Percentiles rank a stretch among this genome's conserved stretches.
These are phyloP conservation scores for Pluteus cervinus DNA, from an alignment of 768 basidiomycete species.

Conservation along the genomic window DNA sequence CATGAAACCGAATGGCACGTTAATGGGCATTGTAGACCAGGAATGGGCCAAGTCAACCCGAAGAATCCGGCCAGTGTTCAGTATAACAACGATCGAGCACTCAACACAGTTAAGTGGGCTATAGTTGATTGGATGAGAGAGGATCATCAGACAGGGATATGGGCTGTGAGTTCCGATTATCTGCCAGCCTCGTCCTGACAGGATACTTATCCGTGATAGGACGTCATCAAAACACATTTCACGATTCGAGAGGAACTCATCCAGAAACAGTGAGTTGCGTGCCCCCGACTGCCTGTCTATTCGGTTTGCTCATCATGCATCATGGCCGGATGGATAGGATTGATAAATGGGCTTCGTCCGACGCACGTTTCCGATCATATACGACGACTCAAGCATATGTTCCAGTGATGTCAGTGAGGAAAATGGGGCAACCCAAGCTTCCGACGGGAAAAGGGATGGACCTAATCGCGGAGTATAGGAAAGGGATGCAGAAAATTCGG, in stretches of 20 bases:
- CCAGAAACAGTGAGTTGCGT: slow-evolving; percentile 30
- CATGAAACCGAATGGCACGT: slow-evolving; percentile 2
- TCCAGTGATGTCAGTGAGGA: background rate
- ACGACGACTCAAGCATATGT: slow-evolving; percentile 1
- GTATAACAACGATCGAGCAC: slow-evolving; percentile 39
- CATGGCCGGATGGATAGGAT: background rate
- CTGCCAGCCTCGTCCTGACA: slow-evolving; percentile 1
- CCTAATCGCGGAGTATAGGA: slow-evolving; percentile 30
- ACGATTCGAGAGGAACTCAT: slow-evolving; percentile 33
- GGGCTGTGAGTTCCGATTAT: slow-evolving; percentile 32
- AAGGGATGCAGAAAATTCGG: slow-evolving; percentile 26
- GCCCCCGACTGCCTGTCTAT: background rate
- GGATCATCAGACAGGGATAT: slow-evolving; percentile 33
- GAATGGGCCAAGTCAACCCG: slow-evolving; percentile 35
- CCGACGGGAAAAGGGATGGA: slow-evolving; percentile 13
- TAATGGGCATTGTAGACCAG: slow-evolving; percentile 38
- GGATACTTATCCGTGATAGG: slow-evolving; percentile 22
- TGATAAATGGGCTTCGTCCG: no score
- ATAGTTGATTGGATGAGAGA: slow-evolving; percentile 49
- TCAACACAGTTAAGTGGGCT: slow-evolving; percentile 44
- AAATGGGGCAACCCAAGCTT: background rate
- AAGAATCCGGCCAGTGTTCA: slow-evolving; percentile 26
- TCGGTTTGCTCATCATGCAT: background rate
- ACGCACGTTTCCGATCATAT: no score
- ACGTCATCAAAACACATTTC: slow-evolving; percentile 46